phyloP scores from a whole-genome alignment of 1,284 basidiomycete genomes.

The Tylopilus sp. region DNA sequence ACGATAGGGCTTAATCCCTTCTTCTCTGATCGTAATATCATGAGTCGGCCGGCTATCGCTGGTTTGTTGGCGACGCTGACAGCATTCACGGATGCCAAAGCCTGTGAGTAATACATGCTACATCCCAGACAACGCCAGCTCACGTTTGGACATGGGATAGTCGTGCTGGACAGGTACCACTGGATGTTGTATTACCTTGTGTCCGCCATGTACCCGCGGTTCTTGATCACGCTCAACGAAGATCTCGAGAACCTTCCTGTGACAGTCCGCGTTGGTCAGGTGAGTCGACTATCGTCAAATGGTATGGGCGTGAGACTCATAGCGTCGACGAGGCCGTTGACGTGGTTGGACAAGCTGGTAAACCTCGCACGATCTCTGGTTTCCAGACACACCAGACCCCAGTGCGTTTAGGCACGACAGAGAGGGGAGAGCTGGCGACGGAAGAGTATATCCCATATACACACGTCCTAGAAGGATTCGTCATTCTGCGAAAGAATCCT shows the following conservation, averaged over 20 bases:
- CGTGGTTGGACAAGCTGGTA: conserved; percentile 88
- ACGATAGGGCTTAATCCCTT: conserved; percentile 98
- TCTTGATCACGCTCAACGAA: conserved; percentile 96
- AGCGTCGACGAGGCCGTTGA: conserved; percentile 65
- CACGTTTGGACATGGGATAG: conserved; percentile 39
- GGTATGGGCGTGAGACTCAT: conserved; percentile 1
- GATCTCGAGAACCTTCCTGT: conserved; percentile 82
- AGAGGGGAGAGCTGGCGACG: conserved; percentile 93
- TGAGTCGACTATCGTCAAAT: conserved; percentile 29
- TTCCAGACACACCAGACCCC: conserved; percentile 98
- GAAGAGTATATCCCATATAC: conserved; percentile 95
- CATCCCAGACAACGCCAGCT: conserved; percentile 1
- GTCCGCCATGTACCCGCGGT: conserved; percentile 96
- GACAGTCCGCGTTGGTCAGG: conserved; percentile 94
- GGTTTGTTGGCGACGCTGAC: conserved; percentile 87
- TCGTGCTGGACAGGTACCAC: conserved; percentile 91
- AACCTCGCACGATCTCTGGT: conserved; percentile 87
- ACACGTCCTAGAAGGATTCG: conserved; percentile 87
- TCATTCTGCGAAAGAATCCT: conserved; percentile 85
- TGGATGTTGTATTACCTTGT: conserved; percentile 99
- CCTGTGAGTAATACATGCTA: conserved; percentile 60
- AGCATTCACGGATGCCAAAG: conserved; percentile 92
- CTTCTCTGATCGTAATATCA: conserved; percentile 89
- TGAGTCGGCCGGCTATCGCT: conserved; percentile 89
- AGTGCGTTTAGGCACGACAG: conserved; percentile 89